A percentile compares a stretch with the other conserved stretches of the same genome.
Conservation (phyloP, 2,329 filamentous ascomycete genomes). For the Talaromyces sp. region DNA sequence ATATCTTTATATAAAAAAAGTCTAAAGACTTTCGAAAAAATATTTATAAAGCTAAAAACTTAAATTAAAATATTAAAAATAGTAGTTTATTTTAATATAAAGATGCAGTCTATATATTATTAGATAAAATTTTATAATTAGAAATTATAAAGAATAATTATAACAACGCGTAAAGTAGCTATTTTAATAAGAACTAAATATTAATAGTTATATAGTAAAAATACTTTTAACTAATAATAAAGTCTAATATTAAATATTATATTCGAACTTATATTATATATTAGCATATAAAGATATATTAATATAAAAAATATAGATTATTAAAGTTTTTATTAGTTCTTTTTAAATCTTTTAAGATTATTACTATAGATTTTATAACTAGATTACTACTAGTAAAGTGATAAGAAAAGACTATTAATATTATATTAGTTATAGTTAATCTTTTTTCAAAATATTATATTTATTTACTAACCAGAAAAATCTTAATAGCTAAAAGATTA, state of each 20-base stretch:
- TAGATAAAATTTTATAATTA: background rate
- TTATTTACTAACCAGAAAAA: background rate
- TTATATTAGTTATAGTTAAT: background rate
- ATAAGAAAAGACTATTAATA: background rate
- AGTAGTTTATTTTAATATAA: too few species aligned
- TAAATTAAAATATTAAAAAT: too few species aligned
- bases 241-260: background rate
- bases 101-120: background rate
- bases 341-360: background rate
- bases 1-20: too few species aligned
- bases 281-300: background rate
- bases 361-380: background rate
- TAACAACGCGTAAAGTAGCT: background rate
- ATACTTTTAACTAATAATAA: background rate
- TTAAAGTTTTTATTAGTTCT: background rate
- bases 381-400: background rate
- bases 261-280: background rate
- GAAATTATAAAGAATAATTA: background rate
- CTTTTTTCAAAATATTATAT: background rate
- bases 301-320: background rate
- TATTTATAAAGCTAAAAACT: too few species aligned
- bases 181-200: background rate
- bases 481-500: background rate
- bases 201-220: background rate
- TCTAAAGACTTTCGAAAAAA: too few species aligned